These are phyloP conservation scores for Breviolum minutum DNA, from an alignment of 73 alveolate genomes.

Conservation along the genomic window DNA sequence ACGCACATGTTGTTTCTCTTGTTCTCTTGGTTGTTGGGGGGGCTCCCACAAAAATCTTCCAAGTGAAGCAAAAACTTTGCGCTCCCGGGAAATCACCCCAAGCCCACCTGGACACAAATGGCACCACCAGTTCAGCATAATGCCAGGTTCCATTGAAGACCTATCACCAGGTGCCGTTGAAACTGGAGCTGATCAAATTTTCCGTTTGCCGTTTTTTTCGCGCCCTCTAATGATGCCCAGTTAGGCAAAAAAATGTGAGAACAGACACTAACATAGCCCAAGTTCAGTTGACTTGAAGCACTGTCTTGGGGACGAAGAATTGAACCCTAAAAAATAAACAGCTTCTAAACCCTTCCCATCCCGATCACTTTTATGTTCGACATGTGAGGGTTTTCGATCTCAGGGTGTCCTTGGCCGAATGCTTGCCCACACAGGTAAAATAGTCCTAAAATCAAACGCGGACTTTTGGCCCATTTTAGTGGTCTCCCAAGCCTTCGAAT, in stretches of 20 bases:
- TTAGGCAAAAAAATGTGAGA: too few relatives aligned
- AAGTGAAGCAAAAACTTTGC: too few relatives aligned
- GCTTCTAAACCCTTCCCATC: too few relatives aligned
- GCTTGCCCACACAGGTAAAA: too few relatives aligned
- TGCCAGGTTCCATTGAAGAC: slow-evolving; percentile 65
- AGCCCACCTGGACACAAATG: slow-evolving; percentile 51
- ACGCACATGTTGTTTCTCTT: too few relatives aligned
- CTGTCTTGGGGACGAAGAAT: too few relatives aligned
- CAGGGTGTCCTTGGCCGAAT: background rate
- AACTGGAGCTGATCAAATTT: background rate
- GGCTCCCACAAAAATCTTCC: too few relatives aligned
- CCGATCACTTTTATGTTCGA: background rate
- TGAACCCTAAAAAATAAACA: too few relatives aligned
- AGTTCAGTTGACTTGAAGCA: background rate
- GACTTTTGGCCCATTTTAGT: background rate
- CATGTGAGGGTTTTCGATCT: background rate
- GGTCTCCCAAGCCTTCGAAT: too few relatives aligned
- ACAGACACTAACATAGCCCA: background rate
- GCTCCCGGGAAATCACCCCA: too few relatives aligned
- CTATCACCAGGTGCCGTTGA: background rate
- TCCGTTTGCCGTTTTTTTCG: background rate
- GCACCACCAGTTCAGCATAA: slow-evolving; percentile 27
- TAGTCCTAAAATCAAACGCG: background rate
- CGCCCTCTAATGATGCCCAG: background rate
- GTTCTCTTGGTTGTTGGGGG: too few relatives aligned